Evolutionary conservation across 352 stramenopile species (phyloP), one percentile per base, ranked within the genome.

Genomic region (Globisporangium ultimum): DNA sequence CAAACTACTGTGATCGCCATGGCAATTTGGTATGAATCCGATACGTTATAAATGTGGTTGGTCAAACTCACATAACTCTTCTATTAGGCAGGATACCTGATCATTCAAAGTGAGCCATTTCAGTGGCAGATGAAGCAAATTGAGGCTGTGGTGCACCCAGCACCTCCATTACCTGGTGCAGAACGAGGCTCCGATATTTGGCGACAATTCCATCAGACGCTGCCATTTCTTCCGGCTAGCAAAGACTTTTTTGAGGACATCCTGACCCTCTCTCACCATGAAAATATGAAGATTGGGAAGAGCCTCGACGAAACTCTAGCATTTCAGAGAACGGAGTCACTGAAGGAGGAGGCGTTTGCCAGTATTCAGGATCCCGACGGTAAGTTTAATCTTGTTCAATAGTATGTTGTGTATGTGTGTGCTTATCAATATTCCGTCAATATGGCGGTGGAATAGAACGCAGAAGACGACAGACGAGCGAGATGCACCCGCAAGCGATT

Each of bases 1-100:
- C 94, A 1, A 98, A 98, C 61, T 98, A 99, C 68, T 99, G 94
- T 58, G 94, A 98, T 68, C 75, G 67, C 13, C 84, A 90, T 36
- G 60, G 64, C 10, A 93, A 94, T 46, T 73, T 75, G 75, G 85
- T 91, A 53, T 48, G 66, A 21, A 47, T 34, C 36, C 0, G 46
- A 0, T 18, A 13, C 0, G 13, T 48, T 24, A 8, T 11, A 18
- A 15, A 36, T 36, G 4, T 36, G 3, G 18, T 43, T 17, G 1
- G 24, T 45, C 46, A 28, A 7, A 18, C 1, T 46, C 18, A 60
- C 50, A 53, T 15, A 14, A 20, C 1, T 22, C 0, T 48, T 4
- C 52, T 48, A 17, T 21, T 48, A 91, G 79, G 82, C 74, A 17
- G 83, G 67, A 0, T 89, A 84, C 60, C 58, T 93, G 55, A 50